These are phyloP conservation scores for Pulveroboletus sp. DNA, from an alignment of 768 basidiomycete species.

Conservation along the genomic window DNA sequence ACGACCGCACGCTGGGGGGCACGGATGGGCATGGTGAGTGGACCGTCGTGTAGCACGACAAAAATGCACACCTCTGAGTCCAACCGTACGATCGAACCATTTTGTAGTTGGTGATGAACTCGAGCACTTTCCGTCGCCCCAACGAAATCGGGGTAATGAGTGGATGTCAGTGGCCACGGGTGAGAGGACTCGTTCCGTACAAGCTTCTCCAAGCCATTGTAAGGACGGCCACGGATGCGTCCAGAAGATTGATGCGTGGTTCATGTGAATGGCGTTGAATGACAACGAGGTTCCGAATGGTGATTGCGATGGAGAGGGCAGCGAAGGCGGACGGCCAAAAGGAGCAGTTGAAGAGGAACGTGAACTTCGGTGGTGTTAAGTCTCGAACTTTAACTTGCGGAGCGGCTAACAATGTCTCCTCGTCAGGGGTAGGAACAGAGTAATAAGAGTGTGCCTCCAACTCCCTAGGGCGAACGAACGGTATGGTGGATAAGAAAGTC, in stretches of 20 bases:
- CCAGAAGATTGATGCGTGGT: background rate
- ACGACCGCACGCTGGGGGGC: conserved; percentile 13
- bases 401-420: conserved; percentile 11
- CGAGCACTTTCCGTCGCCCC: conserved; percentile 9
- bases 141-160: conserved; percentile 20
- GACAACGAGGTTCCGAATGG: conserved; percentile 21
- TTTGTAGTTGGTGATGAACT: conserved; percentile 11
- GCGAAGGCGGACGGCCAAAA: conserved; percentile 20
- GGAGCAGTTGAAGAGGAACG: conserved; percentile 9
- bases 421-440: conserved; percentile 13
- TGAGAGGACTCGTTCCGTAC: conserved; percentile 27
- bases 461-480: background rate
- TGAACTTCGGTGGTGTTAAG: background rate
- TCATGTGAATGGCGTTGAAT: conserved; percentile 8
- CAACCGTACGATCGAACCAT: conserved; percentile 20
- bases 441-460: conserved; percentile 8
- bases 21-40: background rate
- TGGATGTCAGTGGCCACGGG: conserved; percentile 24
- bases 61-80: conserved; percentile 13
- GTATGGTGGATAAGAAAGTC: background rate
- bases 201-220: conserved; percentile 22
- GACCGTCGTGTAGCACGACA: background rate
- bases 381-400: background rate
- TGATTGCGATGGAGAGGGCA: conserved; percentile 16
- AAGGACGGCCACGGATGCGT: conserved; percentile 16